Evolutionary conservation across 2,329 filamentous ascomycete species (phyloP).

Genomic region (Colletotrichum chrysophilum): DNA sequence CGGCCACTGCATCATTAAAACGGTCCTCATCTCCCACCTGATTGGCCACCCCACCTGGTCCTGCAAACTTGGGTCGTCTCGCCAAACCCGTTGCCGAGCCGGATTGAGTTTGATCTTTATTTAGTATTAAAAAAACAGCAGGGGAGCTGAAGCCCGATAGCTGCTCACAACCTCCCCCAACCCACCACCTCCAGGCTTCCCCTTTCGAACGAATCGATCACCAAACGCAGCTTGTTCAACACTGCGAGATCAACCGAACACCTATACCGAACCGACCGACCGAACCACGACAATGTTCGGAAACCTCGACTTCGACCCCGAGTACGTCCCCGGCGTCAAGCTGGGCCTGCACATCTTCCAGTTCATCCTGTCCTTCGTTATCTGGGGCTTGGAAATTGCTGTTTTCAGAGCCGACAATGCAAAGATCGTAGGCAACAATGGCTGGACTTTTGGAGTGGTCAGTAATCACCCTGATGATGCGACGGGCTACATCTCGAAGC

Average conservation of each 20-base stretch:
- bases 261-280: not conserved
- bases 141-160: slow-evolving; percentile 15
- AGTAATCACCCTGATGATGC: slow-evolving; percentile 29
- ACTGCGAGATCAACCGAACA: not conserved
- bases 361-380: slow-evolving; percentile 57
- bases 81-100: slow-evolving; percentile 20
- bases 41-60: slow-evolving; percentile 8
- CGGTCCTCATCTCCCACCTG: not conserved
- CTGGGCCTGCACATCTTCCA: slow-evolving; percentile 62
- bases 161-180: slow-evolving; percentile 2
- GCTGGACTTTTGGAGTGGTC: slow-evolving; percentile 70
- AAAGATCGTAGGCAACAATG: slow-evolving; percentile 60
- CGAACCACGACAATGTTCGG: slow-evolving; percentile 42
- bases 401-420: slow-evolving; percentile 58
- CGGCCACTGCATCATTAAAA: not conserved
- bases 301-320: slow-evolving; percentile 57
- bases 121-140: slow-evolving; percentile 12
- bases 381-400: slow-evolving; percentile 65
- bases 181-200: not conserved
- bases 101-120: slow-evolving; percentile 20
- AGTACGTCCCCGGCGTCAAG: slow-evolving; percentile 61
- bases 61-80: slow-evolving; percentile 15
- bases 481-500: not conserved
- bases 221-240: not conserved
- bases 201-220: not conserved